Evolutionary conservation across 768 basidiomycete genomes (phyloP), one percentile per base, ranked within the genome.

Genomic region (Suillus placidus): DNA sequence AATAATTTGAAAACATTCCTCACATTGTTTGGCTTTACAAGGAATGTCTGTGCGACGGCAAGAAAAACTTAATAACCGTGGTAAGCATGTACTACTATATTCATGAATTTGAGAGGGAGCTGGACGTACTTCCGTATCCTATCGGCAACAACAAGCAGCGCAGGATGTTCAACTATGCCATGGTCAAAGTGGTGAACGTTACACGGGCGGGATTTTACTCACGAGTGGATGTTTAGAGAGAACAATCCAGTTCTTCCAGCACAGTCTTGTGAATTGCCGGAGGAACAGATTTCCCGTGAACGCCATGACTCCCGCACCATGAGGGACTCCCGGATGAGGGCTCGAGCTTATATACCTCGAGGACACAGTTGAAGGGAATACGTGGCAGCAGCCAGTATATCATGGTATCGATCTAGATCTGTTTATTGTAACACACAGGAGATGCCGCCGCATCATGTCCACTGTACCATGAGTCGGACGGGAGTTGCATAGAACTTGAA

Each of bases 201-300:
- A n/a, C n/a, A n/a, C n/a, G n/a, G n/a, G n/a, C n/a, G n/a, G n/a
- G n/a, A n/a, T 30, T 7, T 2, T 30, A 80, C 88, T 73, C 70
- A 90, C 89, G 72, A 88, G 75, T 61, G 87, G 83, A 74, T 89
- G 87, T 71, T 85, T 89, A 30, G 83, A 86, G 35, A 91, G 79
- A 0, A 90, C 81, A 51, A 91, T 90, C 88, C 87, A 90, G 68
- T 91, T 91, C 80, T 92, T 92, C 84, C 86, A 84, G 63, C 85
- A 83, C 26, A 92, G 76, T 2, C 84, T 86, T 4, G 76, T 74
- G 63, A 88, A 83, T 77, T 92, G 90, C 37, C 84, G 81, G 80
- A 85, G 84, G 73, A 90, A 88, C 42, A 88, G 74, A 64, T 66
- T 66, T 2, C 32, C 42, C 74, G 34, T 51, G 32, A 16, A 20